Percentiles rank a stretch among this genome's conserved stretches.
These are phyloP conservation scores for Priceomyces haplophilus DNA, from an alignment of 805 yeast genomes.

Conservation along the genomic window DNA sequence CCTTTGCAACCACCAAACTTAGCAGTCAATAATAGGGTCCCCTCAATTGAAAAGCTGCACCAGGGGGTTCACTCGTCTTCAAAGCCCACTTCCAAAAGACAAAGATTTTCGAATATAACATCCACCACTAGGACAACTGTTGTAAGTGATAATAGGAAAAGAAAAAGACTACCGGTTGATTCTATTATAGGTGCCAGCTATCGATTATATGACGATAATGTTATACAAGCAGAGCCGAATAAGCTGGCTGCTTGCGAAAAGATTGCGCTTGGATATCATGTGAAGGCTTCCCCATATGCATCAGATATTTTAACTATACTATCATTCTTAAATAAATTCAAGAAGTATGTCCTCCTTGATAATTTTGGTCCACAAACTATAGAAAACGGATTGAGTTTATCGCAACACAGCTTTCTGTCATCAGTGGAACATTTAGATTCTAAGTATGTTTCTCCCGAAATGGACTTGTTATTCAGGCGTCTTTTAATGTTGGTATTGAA, in stretches of 20 bases:
- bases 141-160: slow-evolving; percentile 15
- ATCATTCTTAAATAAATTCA: slow-evolving; percentile 31
- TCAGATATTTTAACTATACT: slow-evolving; percentile 32
- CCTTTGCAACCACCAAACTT: too few relatives aligned
- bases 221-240: slow-evolving; percentile 17
- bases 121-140: slow-evolving; percentile 30
- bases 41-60: too few relatives aligned
- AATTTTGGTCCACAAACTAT: slow-evolving; percentile 37
- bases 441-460: slow-evolving; percentile 22
- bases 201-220: slow-evolving; percentile 37
- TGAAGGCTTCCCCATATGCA: slow-evolving; percentile 25
- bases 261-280: slow-evolving; percentile 36
- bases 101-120: not conserved
- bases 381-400: slow-evolving; percentile 33
- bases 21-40: too few relatives aligned
- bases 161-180: slow-evolving; percentile 16
- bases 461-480: slow-evolving; percentile 31
- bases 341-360: slow-evolving; percentile 19
- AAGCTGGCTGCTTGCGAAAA: slow-evolving; percentile 16
- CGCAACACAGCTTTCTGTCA: not conserved
- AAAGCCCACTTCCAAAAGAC: not conserved
- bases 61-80: too few relatives aligned
- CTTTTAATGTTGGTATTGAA: slow-evolving; percentile 36
- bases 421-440: slow-evolving; percentile 4
- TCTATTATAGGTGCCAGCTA: slow-evolving; percentile 35